Conservation (phyloP, 2,329 filamentous ascomycete species). For the Ophiostoma himal-ulmi region DNA sequence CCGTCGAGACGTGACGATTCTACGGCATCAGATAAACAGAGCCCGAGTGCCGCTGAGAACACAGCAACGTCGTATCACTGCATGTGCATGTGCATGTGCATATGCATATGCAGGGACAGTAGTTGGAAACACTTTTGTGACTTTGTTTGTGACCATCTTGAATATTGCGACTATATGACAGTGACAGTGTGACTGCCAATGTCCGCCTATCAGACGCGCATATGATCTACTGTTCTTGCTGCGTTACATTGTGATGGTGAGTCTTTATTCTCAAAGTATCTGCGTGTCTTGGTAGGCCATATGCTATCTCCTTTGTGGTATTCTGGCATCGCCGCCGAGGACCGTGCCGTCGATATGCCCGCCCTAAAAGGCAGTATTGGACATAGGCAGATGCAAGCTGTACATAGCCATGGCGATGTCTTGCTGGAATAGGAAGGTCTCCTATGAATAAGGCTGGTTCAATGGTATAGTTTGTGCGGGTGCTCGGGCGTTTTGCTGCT, state of each 20-base stretch:
- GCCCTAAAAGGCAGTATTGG: neutral
- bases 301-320: too few species aligned
- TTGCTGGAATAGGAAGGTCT: slow-evolving; percentile 1
- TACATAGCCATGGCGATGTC: neutral
- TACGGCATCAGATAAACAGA: neutral
- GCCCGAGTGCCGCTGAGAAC: neutral
- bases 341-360: neutral
- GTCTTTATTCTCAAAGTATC: neutral
- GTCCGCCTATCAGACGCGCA: neutral
- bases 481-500: neutral
- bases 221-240: neutral
- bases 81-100: neutral
- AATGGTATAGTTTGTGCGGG: neutral
- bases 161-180: neutral
- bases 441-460: neutral
- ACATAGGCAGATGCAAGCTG: neutral
- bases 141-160: neutral
- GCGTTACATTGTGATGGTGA: neutral
- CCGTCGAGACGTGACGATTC: too few species aligned
- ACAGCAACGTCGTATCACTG: neutral
- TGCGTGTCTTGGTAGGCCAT: too few species aligned
- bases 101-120: neutral
- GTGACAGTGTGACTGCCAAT: neutral
- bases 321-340: too few species aligned
- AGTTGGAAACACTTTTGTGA: neutral